phyloP scores from a whole-genome alignment of 192 early-diverging fungal genomes.

The Backusella macrospora region DNA sequence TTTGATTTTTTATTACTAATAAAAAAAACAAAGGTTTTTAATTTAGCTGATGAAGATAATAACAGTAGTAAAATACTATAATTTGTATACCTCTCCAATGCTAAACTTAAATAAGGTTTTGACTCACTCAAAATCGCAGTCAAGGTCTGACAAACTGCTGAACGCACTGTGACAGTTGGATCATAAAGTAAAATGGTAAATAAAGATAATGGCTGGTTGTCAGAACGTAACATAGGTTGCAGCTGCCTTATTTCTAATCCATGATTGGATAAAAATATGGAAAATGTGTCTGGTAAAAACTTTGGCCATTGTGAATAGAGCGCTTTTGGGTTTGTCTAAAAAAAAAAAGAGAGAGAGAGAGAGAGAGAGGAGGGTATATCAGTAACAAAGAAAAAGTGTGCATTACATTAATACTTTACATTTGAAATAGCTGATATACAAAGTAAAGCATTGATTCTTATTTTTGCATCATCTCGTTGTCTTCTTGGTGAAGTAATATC shows the following conservation, averaged over 20 bases:
- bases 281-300: slow-evolving; percentile 49
- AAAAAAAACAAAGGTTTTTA: not conserved
- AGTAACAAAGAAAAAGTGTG: too few species aligned
- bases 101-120: slow-evolving; percentile 56
- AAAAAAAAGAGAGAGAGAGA: not conserved
- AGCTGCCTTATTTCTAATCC: slow-evolving; percentile 7
- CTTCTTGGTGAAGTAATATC: slow-evolving; percentile 21
- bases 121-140: slow-evolving; percentile 50
- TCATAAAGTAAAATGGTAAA: slow-evolving; percentile 53
- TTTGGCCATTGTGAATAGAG: slow-evolving; percentile 59
- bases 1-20: slow-evolving; percentile 29
- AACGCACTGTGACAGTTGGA: slow-evolving; percentile 46
- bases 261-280: slow-evolving; percentile 26
- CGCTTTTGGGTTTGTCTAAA: slow-evolving; percentile 45
- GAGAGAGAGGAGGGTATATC: not conserved
- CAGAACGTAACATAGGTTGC: slow-evolving; percentile 20
- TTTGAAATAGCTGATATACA: slow-evolving; percentile 53
- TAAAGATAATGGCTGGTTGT: slow-evolving; percentile 46
- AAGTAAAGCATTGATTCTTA: slow-evolving; percentile 55
- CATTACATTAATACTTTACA: slow-evolving; percentile 16
- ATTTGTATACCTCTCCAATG: slow-evolving; percentile 47
- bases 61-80: not conserved
- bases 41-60: not conserved
- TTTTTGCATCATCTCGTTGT: slow-evolving; percentile 50
- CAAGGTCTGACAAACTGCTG: slow-evolving; percentile 48